A percentile compares a stretch with the other conserved stretches of the same genome.
These are phyloP conservation scores for Fusarium dlaminii DNA, from an alignment of 2,329 filamentous ascomycete genomes.

Conservation along the genomic window DNA sequence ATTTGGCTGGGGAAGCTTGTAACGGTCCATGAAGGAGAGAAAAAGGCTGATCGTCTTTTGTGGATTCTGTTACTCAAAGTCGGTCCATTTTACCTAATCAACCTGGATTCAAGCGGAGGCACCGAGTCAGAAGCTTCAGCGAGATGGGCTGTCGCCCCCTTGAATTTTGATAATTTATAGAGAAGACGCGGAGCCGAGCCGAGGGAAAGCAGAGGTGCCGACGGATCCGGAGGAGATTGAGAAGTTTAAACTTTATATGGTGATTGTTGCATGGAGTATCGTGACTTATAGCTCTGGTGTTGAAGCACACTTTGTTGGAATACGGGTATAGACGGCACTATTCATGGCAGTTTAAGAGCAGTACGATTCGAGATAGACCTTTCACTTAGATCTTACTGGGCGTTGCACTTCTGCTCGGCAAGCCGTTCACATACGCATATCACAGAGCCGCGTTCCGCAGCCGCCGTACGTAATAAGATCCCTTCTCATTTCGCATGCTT, in stretches of 20 bases:
- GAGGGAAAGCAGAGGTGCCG: neutral
- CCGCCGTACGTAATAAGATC: neutral
- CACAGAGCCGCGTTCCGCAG: neutral
- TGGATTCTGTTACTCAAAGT: slow-evolving; percentile 40
- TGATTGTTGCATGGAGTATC: neutral
- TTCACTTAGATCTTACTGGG: neutral
- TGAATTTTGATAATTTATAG: neutral
- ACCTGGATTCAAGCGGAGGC: slow-evolving; percentile 14
- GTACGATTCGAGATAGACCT: neutral
- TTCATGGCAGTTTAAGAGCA: neutral
- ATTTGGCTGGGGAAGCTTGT: neutral
- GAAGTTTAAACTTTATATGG: neutral
- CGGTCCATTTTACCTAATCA: slow-evolving; percentile 41
- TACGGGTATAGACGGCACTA: neutral
- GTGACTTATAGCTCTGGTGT: neutral
- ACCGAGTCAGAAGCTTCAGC: slow-evolving; percentile 24
- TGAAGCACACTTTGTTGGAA: neutral
- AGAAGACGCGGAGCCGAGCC: neutral
- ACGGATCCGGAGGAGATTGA: neutral
- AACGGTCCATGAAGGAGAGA: neutral
- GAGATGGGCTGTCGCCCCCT: slow-evolving; percentile 13
- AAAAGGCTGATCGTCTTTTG: slow-evolving; percentile 22
- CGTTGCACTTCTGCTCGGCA: neutral
- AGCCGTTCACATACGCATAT: neutral
- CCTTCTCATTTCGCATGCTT: neutral